Conservation (phyloP, 1,284 basidiomycete genomes). For the Rugosomyces carneus region DNA sequence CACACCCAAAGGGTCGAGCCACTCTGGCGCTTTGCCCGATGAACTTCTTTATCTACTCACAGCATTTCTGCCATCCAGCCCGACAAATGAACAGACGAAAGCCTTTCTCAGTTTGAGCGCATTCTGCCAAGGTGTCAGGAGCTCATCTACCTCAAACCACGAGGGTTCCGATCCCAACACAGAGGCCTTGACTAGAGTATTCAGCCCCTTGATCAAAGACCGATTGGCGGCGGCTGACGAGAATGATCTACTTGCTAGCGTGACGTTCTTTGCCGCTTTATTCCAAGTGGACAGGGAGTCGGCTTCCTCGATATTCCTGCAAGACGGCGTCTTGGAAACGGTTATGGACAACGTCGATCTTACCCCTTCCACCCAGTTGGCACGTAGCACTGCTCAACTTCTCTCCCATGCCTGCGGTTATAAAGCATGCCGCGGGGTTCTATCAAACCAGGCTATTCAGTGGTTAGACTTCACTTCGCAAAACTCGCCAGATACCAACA, state of each 20-base stretch:
- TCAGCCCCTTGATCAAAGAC: slow-evolving; percentile 40
- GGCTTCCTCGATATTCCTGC: slow-evolving; percentile 54
- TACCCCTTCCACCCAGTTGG: slow-evolving; percentile 41
- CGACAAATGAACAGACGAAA: slow-evolving; percentile 46
- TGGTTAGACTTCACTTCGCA: slow-evolving; percentile 62
- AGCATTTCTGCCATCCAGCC: slow-evolving; percentile 48
- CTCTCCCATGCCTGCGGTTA: slow-evolving; percentile 69
- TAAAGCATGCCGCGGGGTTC: slow-evolving; percentile 58
- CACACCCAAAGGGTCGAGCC: neutral
- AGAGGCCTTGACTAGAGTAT: slow-evolving; percentile 39
- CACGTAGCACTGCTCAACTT: slow-evolving; percentile 59
- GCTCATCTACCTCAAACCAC: slow-evolving; percentile 26
- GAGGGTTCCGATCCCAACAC: slow-evolving; percentile 40
- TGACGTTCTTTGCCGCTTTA: slow-evolving; percentile 63
- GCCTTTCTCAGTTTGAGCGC: slow-evolving; percentile 62
- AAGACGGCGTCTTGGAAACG: slow-evolving; percentile 56
- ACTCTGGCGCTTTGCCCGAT: slow-evolving; percentile 34
- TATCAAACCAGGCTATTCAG: slow-evolving; percentile 46
- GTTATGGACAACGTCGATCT: slow-evolving; percentile 63
- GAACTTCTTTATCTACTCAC: slow-evolving; percentile 50
- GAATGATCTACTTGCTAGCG: slow-evolving; percentile 39
- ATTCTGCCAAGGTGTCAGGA: slow-evolving; percentile 53
- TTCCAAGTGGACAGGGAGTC: slow-evolving; percentile 71
- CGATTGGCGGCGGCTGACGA: slow-evolving; percentile 53
- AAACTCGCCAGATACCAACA: slow-evolving; percentile 35